Percentiles rank a stretch among this genome's conserved stretches.
These are phyloP conservation scores for Tilletia walkeri DNA, from an alignment of 1,284 basidiomycete species.

Conservation along the genomic window DNA sequence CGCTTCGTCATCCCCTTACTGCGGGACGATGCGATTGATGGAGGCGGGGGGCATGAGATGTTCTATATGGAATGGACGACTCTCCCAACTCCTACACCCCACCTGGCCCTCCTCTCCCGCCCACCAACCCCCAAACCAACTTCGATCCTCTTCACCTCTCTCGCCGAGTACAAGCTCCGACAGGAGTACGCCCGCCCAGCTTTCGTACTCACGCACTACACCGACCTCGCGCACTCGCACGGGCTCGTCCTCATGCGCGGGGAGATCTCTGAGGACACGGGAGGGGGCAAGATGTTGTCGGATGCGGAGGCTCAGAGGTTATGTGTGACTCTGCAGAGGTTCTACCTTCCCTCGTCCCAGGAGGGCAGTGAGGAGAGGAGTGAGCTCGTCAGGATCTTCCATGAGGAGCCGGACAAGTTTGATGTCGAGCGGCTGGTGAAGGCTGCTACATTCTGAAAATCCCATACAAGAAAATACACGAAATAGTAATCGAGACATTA, in stretches of 20 bases:
- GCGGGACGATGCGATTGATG: conserved; percentile 31
- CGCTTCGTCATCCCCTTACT: conserved; percentile 53
- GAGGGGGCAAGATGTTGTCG: conserved; percentile 38
- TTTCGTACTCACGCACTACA: conserved; percentile 85
- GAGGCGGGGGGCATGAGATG: conserved; percentile 46
- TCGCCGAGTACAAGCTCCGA: conserved; percentile 89
- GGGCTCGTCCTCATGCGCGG: conserved; percentile 83
- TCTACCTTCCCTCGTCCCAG: conserved; percentile 38
- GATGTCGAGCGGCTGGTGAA: conserved; percentile 42
- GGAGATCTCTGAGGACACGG: conserved; percentile 68
- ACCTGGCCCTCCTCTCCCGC: conserved; percentile 51
- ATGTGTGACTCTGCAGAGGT: conserved; percentile 46
- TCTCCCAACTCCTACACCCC: conserved; percentile 28
- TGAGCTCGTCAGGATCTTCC: conserved; percentile 42
- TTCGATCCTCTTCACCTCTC: conserved; percentile 82
- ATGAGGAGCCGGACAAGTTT: conserved; percentile 40
- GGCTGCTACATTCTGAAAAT: conserved; percentile 22
- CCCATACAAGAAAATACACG: background rate
- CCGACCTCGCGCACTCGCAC: conserved; percentile 79
- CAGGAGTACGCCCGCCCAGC: conserved; percentile 85
- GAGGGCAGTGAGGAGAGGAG: conserved; percentile 29
- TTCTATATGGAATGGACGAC: conserved; percentile 51
- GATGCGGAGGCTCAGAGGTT: conserved; percentile 54
- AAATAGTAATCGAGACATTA: background rate
- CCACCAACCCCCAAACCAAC: conserved; percentile 23